These are phyloP conservation scores for Cladosporium sphaerospermum DNA, from an alignment of 2,329 filamentous ascomycete genomes.

Conservation along the genomic window DNA sequence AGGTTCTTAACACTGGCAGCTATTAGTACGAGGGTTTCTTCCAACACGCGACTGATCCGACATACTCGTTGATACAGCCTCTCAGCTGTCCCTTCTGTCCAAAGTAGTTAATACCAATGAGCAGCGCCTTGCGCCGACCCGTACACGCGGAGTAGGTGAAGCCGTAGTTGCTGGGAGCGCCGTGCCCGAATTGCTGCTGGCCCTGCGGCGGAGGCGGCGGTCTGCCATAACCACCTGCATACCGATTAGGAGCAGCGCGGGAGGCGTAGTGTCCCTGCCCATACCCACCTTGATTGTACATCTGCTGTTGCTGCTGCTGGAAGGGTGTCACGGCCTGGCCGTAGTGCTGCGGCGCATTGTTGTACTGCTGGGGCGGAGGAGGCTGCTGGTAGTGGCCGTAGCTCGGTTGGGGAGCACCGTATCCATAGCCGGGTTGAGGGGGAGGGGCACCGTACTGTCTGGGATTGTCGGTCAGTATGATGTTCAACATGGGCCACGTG, in stretches of 20 bases:
- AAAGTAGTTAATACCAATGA: conserved; percentile 97
- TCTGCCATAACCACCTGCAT: conserved; percentile 20
- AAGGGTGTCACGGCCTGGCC: conserved; percentile 36
- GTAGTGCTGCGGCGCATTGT: conserved; percentile 37
- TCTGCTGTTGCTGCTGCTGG: conserved; percentile 15
- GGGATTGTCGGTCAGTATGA: background rate
- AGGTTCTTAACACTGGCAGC: conserved; percentile 61
- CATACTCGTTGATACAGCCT: conserved; percentile 81
- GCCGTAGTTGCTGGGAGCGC: conserved; percentile 71
- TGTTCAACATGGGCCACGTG: background rate
- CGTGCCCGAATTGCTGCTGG: conserved; percentile 59
- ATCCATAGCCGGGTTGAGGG: conserved; percentile 18
- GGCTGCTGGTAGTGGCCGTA: conserved; percentile 29
- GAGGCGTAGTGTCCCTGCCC: conserved; percentile 45
- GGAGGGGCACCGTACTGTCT: conserved; percentile 21
- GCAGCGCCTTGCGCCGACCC: conserved; percentile 76
- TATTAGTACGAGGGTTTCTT: background rate
- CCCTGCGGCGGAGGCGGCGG: conserved; percentile 28
- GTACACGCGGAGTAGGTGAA: conserved; percentile 84
- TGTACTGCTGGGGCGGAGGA: conserved; percentile 9
- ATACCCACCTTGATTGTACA: conserved; percentile 4
- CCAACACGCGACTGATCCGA: conserved; percentile 40
- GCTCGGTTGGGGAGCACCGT: conserved; percentile 16
- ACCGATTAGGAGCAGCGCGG: conserved; percentile 47
- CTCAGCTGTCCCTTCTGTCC: conserved; percentile 82